These are phyloP conservation scores for Dendryphion nanum DNA, from an alignment of 2,329 filamentous ascomycete species.

Conservation along the genomic window DNA sequence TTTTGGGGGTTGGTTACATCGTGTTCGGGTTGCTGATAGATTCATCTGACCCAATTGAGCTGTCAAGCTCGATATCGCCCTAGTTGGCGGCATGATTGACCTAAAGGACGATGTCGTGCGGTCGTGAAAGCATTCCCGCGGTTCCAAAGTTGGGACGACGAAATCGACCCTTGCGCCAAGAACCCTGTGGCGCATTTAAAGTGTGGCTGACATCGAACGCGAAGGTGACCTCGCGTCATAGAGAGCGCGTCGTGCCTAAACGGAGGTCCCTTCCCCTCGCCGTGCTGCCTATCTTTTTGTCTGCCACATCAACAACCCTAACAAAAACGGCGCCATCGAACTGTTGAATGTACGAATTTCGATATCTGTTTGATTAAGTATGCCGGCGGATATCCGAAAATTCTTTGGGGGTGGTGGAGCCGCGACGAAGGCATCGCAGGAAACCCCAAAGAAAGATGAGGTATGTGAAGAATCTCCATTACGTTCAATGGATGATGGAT, in stretches of 20 bases:
- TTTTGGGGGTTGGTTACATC: slow-evolving; percentile 21
- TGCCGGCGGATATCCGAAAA: slow-evolving; percentile 83
- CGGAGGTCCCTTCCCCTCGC: slow-evolving; percentile 2
- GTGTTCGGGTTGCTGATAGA: slow-evolving; percentile 21
- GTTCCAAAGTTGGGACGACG: not conserved
- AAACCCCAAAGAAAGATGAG: slow-evolving; percentile 27
- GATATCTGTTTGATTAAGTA: slow-evolving; percentile 36
- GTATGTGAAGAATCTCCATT: too few species aligned
- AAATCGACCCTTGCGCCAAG: slow-evolving; percentile 15
- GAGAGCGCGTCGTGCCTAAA: slow-evolving; percentile 9
- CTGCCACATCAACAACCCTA: not conserved
- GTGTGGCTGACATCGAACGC: slow-evolving; percentile 2
- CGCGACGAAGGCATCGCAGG: slow-evolving; percentile 40
- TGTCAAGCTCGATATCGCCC: slow-evolving; percentile 34
- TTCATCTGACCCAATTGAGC: slow-evolving; percentile 32
- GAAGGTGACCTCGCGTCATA: slow-evolving; percentile 2
- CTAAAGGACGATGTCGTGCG: slow-evolving; percentile 6
- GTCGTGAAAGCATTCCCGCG: slow-evolving; percentile 4
- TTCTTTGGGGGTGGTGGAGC: slow-evolving; percentile 86
- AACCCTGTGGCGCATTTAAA: slow-evolving; percentile 10
- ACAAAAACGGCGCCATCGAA: slow-evolving; percentile 1
- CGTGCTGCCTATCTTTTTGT: slow-evolving; percentile 1
- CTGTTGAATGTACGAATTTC: not conserved
- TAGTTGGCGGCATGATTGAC: slow-evolving; percentile 41
- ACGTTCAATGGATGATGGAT: too few species aligned